Percentiles rank a stretch among this genome's conserved stretches.
Conservation (phyloP, 306 rosid species). For the Potentilla sterilis region DNA sequence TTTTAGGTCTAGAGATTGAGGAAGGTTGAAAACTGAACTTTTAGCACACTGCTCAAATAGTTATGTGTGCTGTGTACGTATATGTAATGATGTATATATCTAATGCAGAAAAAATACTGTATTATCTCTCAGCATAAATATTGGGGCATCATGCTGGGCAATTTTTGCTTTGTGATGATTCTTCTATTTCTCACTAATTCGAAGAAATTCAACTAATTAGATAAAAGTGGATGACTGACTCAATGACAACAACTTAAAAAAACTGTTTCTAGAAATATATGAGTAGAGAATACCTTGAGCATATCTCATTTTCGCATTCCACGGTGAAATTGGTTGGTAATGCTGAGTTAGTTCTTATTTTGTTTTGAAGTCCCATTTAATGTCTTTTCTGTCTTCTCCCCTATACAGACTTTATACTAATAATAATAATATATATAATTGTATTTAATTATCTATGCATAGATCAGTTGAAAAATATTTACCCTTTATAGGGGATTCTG, state of each 20-base stretch:
- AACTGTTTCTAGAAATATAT: not conserved
- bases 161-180: not conserved
- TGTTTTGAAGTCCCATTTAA: not conserved
- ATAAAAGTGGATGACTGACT: not conserved
- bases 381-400: not conserved
- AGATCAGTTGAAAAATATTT: too few relatives aligned
- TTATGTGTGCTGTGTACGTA: not conserved
- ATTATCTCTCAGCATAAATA: not conserved
- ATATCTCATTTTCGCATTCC: not conserved
- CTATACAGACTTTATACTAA: too few relatives aligned
- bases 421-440: too few relatives aligned
- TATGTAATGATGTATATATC: not conserved
- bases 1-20: not conserved
- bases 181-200: not conserved
- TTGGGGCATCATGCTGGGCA: not conserved
- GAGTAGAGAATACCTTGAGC: not conserved
- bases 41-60: not conserved
- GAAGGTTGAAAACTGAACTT: not conserved
- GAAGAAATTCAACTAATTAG: not conserved
- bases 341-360: not conserved
- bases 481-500: not conserved
- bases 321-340: not conserved
- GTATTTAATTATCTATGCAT: too few relatives aligned
- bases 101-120: not conserved
- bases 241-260: not conserved